phyloP scores from a whole-genome alignment of 2,329 filamentous ascomycete species.

The Colletotrichum gigasporum region DNA sequence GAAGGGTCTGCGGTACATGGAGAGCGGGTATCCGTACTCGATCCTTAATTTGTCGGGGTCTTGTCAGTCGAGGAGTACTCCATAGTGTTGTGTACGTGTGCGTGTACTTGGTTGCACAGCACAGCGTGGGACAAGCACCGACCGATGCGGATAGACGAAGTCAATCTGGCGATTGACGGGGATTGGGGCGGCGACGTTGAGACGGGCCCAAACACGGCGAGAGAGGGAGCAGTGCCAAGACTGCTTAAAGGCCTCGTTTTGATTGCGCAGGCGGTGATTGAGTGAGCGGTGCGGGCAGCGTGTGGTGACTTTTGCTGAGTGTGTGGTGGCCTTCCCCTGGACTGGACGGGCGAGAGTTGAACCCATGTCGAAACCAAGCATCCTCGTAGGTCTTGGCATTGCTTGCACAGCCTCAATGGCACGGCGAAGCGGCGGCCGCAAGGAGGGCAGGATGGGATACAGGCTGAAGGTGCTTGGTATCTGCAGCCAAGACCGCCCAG shows the following conservation, averaged over 20 bases:
- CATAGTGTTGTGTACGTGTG: background rate
- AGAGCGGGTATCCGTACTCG: slow-evolving; percentile 2
- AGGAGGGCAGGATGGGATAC: background rate
- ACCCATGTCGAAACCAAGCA: slow-evolving; percentile 26
- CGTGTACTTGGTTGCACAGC: no score
- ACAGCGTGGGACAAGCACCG: background rate
- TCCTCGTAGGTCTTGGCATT: slow-evolving; percentile 28
- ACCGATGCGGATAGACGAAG: slow-evolving; percentile 7
- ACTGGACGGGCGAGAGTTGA: slow-evolving; percentile 16
- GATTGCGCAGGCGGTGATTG: slow-evolving; percentile 19
- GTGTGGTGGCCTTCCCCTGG: background rate
- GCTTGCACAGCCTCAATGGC: slow-evolving; percentile 28
- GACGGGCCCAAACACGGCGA: slow-evolving; percentile 11
- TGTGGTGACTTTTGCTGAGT: background rate
- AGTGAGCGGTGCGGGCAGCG: background rate
- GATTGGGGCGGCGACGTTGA: slow-evolving; percentile 11
- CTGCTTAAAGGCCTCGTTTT: slow-evolving; percentile 20
- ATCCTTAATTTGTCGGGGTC: slow-evolving; percentile 18
- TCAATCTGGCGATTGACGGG: slow-evolving; percentile 19
- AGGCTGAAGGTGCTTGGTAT: slow-evolving; percentile 24
- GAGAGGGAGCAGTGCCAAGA: slow-evolving; percentile 22
- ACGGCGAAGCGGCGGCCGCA: slow-evolving; percentile 25
- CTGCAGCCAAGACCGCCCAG: slow-evolving; percentile 30
- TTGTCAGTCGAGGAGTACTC: slow-evolving; percentile 2
- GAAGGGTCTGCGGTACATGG: background rate